Conservation (phyloP, 139 green algal genomes). For the Picochlorum sp. region DNA sequence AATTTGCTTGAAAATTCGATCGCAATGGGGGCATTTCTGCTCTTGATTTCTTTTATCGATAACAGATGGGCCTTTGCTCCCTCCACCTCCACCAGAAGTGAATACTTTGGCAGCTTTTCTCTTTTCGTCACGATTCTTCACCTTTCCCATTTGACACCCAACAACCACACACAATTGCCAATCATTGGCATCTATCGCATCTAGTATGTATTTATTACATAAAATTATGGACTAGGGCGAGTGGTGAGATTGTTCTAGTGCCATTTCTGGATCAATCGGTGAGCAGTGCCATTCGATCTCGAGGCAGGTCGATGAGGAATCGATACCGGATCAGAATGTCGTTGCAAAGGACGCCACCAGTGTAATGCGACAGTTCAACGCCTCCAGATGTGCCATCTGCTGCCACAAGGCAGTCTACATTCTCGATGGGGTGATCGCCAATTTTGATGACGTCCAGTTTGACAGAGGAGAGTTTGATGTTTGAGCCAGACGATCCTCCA, state of each 20-base stretch:
- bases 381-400: slow-evolving; percentile 8
- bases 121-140: slow-evolving; percentile 33
- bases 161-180: background rate
- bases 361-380: slow-evolving; percentile 20
- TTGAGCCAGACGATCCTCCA: background rate
- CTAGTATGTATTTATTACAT: no score
- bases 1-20: slow-evolving; percentile 73
- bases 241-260: no score
- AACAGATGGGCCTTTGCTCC: slow-evolving; percentile 63
- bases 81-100: slow-evolving; percentile 55
- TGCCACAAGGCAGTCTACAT: slow-evolving; percentile 1
- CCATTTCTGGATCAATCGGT: no score
- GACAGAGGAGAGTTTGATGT: slow-evolving; percentile 1
- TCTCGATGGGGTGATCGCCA: background rate
- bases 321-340: slow-evolving; percentile 17
- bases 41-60: slow-evolving; percentile 81
- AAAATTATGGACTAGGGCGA: no score
- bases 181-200: no score
- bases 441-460: slow-evolving; percentile 7
- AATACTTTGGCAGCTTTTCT: slow-evolving; percentile 23
- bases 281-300: slow-evolving; percentile 12
- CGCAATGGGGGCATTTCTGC: slow-evolving; percentile 75
- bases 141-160: slow-evolving; percentile 13
- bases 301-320: slow-evolving; percentile 16
- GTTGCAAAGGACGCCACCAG: slow-evolving; percentile 17